These are phyloP conservation scores for Chimonanthus salicifolius DNA, from an alignment of 164 flowering plant genomes.

Conservation along the genomic window DNA sequence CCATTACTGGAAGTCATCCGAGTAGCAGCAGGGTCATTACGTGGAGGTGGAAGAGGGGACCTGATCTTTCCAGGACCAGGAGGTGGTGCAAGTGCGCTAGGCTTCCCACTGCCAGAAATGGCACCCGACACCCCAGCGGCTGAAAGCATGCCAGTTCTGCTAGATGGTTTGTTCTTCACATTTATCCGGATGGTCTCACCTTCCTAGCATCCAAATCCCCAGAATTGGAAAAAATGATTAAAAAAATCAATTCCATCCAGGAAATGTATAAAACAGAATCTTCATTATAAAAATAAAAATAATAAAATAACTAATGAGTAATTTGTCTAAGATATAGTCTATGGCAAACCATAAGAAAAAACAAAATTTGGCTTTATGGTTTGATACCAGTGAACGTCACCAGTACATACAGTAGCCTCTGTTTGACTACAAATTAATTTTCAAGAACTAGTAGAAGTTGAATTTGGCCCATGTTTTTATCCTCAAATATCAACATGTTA, in stretches of 20 bases:
- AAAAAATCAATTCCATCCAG: constrained; percentile 4
- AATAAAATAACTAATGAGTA: neutral
- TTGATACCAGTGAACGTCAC: neutral
- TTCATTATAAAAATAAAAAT: neutral
- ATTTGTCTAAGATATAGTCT: neutral
- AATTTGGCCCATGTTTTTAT: too few relatives aligned
- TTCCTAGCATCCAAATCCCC: constrained; percentile 50
- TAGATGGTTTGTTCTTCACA: constrained; percentile 75
- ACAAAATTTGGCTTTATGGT: neutral
- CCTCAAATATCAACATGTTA: too few relatives aligned
- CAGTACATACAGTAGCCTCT: neutral
- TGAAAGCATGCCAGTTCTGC: constrained; percentile 91
- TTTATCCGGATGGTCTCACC: constrained; percentile 95
- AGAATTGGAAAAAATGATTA: too few relatives aligned
- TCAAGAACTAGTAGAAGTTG: too few relatives aligned
- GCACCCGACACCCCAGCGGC: constrained; percentile 73
- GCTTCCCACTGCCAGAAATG: constrained; percentile 40
- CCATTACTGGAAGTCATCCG: constrained; percentile 40
- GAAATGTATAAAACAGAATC: neutral
- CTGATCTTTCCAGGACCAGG: constrained; percentile 62
- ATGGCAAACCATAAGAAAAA: neutral
- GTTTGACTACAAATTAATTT: neutral
- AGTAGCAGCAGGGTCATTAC: constrained; percentile 82
- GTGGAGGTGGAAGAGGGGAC: constrained; percentile 92
- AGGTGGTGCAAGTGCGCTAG: constrained; percentile 76